These are phyloP conservation scores for Kuraishia piskuri DNA, from an alignment of 805 yeast genomes.

Conservation along the genomic window DNA sequence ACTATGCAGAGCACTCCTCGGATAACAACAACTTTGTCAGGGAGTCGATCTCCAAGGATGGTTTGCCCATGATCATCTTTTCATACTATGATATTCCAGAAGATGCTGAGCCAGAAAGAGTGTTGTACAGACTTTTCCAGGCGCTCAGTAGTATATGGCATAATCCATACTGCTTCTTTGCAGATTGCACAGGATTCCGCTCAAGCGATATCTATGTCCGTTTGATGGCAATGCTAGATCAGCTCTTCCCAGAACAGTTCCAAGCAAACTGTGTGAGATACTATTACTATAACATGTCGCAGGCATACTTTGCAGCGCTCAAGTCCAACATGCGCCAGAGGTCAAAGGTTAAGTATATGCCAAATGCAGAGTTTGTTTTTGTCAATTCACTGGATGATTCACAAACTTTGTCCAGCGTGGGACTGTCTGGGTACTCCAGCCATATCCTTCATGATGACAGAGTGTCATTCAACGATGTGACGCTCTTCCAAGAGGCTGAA, in stretches of 20 bases:
- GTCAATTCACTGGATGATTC: constrained; percentile 38
- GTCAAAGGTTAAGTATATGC: neutral
- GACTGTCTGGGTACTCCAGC: constrained; percentile 32
- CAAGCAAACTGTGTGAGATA: constrained; percentile 42
- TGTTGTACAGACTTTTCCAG: constrained; percentile 55
- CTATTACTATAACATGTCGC: constrained; percentile 43
- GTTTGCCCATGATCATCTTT: constrained; percentile 58
- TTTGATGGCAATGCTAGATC: constrained; percentile 10
- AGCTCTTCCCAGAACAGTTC: constrained; percentile 40
- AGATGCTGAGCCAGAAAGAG: constrained; percentile 34
- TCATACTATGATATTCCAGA: constrained; percentile 32
- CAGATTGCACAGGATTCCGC: constrained; percentile 62
- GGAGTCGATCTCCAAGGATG: constrained; percentile 64
- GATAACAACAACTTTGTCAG: constrained; percentile 38
- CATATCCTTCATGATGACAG: constrained; percentile 39
- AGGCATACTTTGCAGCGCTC: constrained; percentile 7
- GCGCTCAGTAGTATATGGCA: constrained; percentile 67
- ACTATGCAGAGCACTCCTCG: constrained; percentile 36
- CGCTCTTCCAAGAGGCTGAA: constrained; percentile 37
- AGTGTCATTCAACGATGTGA: constrained; percentile 43
- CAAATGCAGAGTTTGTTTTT: constrained; percentile 20
- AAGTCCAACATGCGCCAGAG: constrained; percentile 6
- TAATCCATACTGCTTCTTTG: constrained; percentile 47
- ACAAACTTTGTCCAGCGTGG: constrained; percentile 32
- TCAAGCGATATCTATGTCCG: constrained; percentile 7